These are phyloP conservation scores for Neofusicoccum laricinum DNA, from an alignment of 2,329 filamentous ascomycete genomes.

Conservation along the genomic window DNA sequence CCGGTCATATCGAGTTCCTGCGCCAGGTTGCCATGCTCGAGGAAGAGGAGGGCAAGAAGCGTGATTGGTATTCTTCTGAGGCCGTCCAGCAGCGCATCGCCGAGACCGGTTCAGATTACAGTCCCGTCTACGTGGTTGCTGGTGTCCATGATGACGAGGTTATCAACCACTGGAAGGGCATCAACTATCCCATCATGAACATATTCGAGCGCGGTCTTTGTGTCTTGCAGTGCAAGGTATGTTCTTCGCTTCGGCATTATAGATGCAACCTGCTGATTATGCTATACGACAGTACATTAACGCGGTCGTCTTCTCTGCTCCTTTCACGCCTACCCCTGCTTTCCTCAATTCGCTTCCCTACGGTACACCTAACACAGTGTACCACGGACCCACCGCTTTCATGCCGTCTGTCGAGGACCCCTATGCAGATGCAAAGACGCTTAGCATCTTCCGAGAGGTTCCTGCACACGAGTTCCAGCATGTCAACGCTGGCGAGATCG, in stretches of 20 bases:
- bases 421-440: slow-evolving; percentile 73
- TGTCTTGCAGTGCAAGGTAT: slow-evolving; percentile 87
- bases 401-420: slow-evolving; percentile 62
- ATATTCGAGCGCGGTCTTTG: slow-evolving; percentile 94
- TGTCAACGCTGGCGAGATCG: slow-evolving; percentile 90
- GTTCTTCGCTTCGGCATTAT: slow-evolving; percentile 26
- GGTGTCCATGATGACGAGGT: slow-evolving; percentile 93
- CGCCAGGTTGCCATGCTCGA: slow-evolving; percentile 72
- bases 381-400: slow-evolving; percentile 94
- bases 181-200: slow-evolving; percentile 99
- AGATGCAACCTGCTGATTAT: not conserved
- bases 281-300: slow-evolving; percentile 67
- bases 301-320: slow-evolving; percentile 83
- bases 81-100: slow-evolving; percentile 61
- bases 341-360: slow-evolving; percentile 75
- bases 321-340: slow-evolving; percentile 75
- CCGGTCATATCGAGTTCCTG: slow-evolving; percentile 94
- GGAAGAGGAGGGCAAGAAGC: slow-evolving; percentile 62
- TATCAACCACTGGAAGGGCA: slow-evolving; percentile 93
- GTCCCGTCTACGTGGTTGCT: slow-evolving; percentile 82
- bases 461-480: slow-evolving; percentile 74
- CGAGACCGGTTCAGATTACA: slow-evolving; percentile 68
- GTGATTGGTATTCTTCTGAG: slow-evolving; percentile 72
- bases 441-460: slow-evolving; percentile 83
- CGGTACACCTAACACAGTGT: slow-evolving; percentile 70